Evolutionary conservation across 2,329 filamentous ascomycete species (phyloP).

Genomic region (Paraphaeosphaeria sporulosa): DNA sequence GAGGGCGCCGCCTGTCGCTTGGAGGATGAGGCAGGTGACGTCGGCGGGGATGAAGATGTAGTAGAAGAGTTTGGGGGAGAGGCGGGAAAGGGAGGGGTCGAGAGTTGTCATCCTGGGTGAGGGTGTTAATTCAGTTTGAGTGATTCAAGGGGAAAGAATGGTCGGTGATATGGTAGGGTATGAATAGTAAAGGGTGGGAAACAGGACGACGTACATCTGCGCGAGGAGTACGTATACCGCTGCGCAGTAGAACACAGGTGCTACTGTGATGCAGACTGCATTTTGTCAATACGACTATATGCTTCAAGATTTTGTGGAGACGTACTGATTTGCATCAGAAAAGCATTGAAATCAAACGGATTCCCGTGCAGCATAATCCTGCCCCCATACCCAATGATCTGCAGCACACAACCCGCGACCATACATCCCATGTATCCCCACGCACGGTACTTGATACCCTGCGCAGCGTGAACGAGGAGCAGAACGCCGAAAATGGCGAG

Average conservation of each 20-base stretch:
- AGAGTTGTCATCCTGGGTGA: not conserved
- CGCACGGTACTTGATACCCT: slow-evolving; percentile 14
- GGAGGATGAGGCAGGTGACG: slow-evolving; percentile 18
- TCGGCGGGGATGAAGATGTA: slow-evolving; percentile 21
- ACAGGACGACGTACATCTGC: slow-evolving; percentile 15
- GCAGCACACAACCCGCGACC: slow-evolving; percentile 13
- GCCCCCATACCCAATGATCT: slow-evolving; percentile 20
- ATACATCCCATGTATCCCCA: slow-evolving; percentile 15
- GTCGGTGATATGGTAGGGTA: not conserved
- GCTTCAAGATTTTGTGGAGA: not conserved
- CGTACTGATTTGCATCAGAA: slow-evolving; percentile 20
- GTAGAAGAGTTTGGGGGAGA: slow-evolving; percentile 17
- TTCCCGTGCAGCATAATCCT: slow-evolving; percentile 20
- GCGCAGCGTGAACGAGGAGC: slow-evolving; percentile 9
- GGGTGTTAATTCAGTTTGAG: not conserved
- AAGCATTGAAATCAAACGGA: slow-evolving; percentile 24
- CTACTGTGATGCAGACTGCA: slow-evolving; percentile 21
- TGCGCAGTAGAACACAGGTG: slow-evolving; percentile 23
- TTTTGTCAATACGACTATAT: not conserved
- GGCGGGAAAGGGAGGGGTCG: slow-evolving; percentile 5
- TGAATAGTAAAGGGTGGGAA: not conserved
- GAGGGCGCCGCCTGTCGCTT: slow-evolving; percentile 19
- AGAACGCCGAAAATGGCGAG: slow-evolving; percentile 16
- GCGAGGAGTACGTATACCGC: slow-evolving; percentile 21
- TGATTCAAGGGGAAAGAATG: not conserved